Conservation (phyloP, 2,329 filamentous ascomycete species). For the Drechslerella coelobrocha region DNA sequence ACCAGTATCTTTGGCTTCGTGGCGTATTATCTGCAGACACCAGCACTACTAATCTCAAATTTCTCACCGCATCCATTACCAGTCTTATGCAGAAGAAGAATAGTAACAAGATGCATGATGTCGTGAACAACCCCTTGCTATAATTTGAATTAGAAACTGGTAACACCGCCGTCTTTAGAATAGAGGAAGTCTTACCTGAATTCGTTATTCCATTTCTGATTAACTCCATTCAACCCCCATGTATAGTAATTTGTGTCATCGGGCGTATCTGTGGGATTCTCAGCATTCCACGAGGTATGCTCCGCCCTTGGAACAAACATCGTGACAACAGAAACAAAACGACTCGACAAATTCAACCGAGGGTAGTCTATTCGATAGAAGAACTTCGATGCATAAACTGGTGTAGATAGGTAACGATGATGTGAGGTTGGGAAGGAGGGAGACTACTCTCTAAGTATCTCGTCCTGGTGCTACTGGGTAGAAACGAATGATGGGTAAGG, state of each 20-base stretch:
- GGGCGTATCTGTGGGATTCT: slow-evolving; percentile 38
- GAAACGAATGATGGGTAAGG: slow-evolving; percentile 12
- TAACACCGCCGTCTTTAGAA: neutral
- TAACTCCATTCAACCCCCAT: slow-evolving; percentile 48
- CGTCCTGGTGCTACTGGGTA: neutral
- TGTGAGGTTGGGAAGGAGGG: neutral
- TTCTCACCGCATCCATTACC: slow-evolving; percentile 29
- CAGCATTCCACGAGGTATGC: slow-evolving; percentile 39
- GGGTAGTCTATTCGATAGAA: neutral
- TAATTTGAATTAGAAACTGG: slow-evolving; percentile 8
- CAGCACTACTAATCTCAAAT: slow-evolving; percentile 39
- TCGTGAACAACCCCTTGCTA: slow-evolving; percentile 47
- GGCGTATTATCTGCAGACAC: slow-evolving; percentile 34
- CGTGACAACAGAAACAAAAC: too few relatives aligned
- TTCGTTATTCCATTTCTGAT: slow-evolving; percentile 44
- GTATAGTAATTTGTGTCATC: slow-evolving; percentile 46
- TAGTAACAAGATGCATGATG: slow-evolving; percentile 45
- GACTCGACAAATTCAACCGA: too few relatives aligned
- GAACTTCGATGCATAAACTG: neutral
- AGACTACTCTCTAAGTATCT: neutral
- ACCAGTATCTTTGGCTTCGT: slow-evolving; percentile 56
- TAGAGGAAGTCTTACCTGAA: slow-evolving; percentile 33
- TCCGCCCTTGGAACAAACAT: slow-evolving; percentile 43
- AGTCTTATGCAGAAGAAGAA: slow-evolving; percentile 43
- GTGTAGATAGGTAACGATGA: neutral